Base-by-base conservation (phyloP, 2,329 filamentous ascomycete genomes). In the Xylariaceae sp. region DNA sequence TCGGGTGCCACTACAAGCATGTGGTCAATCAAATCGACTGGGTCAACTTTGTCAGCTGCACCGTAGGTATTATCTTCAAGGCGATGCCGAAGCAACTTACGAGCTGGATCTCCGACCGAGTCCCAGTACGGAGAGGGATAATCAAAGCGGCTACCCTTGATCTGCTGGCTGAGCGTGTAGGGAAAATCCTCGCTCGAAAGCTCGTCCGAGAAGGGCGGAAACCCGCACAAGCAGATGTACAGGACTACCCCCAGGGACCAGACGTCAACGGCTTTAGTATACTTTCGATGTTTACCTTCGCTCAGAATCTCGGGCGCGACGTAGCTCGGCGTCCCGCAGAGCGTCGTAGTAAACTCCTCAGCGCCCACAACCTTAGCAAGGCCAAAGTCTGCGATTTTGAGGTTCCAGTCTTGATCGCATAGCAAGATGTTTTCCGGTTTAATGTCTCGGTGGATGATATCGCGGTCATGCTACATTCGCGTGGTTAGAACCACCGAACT, bases 91-190 rank as follows among this genome's bases (percentile, higher is more conserved):
- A 9, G 34, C 1, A 45, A 71, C 79, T 74, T 72, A 82, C 80
- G 77, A 7, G 92, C 94, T 51, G 87, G 81, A 60, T 97, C 92
- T 65, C 88, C 86, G 26, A 96, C 85, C 2, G 84, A 83, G 70
- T 95, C 90, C 91, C 91, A 99, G 71, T 97, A 97, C 0, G 94
- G 94, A 1, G 90, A 95, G 0, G 94, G 92, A 66, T 96, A 99
- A 70, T 96, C 89, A 67, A 96, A 99, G 16, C 85, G 81, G 15
- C 89, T 94, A 70, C 83, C 81, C 70, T 88, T 92, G 72, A 95
- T 97, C 73, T 97, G 92, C 63, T 96, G 87, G 1, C 87, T 88
- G 41, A 97, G 77, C 0, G 81, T 89, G 68, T 89, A 96, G 2
- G 94, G 94, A 61, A 92, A 94, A 42, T 95, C 86, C 34, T 74